Conservation (phyloP, 2,329 filamentous ascomycete genomes). For the Aspergillus nomiae region DNA sequence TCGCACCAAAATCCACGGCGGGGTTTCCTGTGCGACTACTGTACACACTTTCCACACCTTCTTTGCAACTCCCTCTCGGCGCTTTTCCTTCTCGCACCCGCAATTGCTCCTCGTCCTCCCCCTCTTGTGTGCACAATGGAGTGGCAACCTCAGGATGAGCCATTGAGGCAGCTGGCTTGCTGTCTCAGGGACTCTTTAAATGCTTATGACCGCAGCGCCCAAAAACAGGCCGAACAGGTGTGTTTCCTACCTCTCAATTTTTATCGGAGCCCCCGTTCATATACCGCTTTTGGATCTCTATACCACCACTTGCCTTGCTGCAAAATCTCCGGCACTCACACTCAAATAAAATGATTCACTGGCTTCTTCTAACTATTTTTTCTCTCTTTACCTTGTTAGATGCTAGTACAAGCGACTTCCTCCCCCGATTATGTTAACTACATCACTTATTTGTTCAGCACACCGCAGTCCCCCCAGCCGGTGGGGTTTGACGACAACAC, state of each 20-base stretch:
- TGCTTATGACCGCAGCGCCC: conserved; percentile 73
- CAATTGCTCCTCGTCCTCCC: conserved; percentile 10
- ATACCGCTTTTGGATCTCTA: conserved; percentile 3
- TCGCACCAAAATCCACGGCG: conserved; percentile 21
- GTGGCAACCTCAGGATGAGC: conserved; percentile 89
- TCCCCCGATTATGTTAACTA: conserved; percentile 98
- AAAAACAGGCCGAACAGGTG: conserved; percentile 88
- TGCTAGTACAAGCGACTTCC: conserved; percentile 84
- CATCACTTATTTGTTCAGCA: conserved; percentile 86
- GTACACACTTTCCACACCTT: conserved; percentile 12
- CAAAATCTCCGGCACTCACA: not conserved
- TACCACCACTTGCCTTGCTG: not conserved
- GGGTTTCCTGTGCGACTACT: conserved; percentile 26
- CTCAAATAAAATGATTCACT: conserved; percentile 19
- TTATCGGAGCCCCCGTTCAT: conserved; percentile 4
- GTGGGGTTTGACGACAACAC: conserved; percentile 60
- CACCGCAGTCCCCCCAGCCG: conserved; percentile 58
- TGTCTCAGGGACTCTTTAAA: conserved; percentile 92
- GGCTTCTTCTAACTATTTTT: conserved; percentile 4
- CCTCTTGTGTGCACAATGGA: conserved; percentile 60
- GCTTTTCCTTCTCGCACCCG: conserved; percentile 13
- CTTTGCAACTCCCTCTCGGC: conserved; percentile 7
- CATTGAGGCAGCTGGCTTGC: conserved; percentile 82
- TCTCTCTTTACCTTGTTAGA: conserved; percentile 55
- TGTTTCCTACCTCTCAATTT: conserved; percentile 41